These are phyloP conservation scores for Exophiala mesophila DNA, from an alignment of 2,329 filamentous ascomycete species.

Conservation along the genomic window DNA sequence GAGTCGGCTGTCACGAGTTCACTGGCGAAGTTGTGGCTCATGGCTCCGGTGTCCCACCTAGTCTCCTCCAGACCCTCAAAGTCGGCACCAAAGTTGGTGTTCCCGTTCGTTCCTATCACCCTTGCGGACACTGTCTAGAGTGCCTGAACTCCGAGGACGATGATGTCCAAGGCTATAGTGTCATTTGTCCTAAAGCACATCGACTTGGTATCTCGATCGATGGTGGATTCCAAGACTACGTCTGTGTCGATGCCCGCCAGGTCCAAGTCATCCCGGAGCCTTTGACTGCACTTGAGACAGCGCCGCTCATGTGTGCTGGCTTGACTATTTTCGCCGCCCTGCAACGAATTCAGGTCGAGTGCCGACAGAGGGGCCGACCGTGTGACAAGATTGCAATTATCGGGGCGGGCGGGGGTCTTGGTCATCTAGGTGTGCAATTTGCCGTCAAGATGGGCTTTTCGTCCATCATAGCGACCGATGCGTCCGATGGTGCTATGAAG, in stretches of 20 bases:
- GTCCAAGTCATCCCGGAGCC: constrained; percentile 27
- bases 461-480: constrained; percentile 36
- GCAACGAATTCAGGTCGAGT: constrained; percentile 27
- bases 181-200: constrained; percentile 16
- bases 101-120: constrained; percentile 13
- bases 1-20: constrained; percentile 44
- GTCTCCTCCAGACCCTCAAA: constrained; percentile 9
- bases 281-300: constrained; percentile 35
- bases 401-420: constrained; percentile 33
- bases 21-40: constrained; percentile 38
- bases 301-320: constrained; percentile 42
- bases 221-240: constrained; percentile 28
- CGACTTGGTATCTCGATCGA: constrained; percentile 19
- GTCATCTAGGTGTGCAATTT: constrained; percentile 30
- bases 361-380: constrained; percentile 23
- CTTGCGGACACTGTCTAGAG: constrained; percentile 19
- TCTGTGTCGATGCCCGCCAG: constrained; percentile 26
- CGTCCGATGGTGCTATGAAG: constrained; percentile 20
- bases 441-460: constrained; percentile 33
- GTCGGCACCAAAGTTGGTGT: constrained; percentile 16
- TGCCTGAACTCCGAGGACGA: constrained; percentile 20
- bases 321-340: constrained; percentile 41
- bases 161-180: constrained; percentile 17
- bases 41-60: constrained; percentile 8
- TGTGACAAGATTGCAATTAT: constrained; percentile 37